phyloP scores from a whole-genome alignment of 2,329 filamentous ascomycete genomes.

The Cyphellophora europaea region DNA sequence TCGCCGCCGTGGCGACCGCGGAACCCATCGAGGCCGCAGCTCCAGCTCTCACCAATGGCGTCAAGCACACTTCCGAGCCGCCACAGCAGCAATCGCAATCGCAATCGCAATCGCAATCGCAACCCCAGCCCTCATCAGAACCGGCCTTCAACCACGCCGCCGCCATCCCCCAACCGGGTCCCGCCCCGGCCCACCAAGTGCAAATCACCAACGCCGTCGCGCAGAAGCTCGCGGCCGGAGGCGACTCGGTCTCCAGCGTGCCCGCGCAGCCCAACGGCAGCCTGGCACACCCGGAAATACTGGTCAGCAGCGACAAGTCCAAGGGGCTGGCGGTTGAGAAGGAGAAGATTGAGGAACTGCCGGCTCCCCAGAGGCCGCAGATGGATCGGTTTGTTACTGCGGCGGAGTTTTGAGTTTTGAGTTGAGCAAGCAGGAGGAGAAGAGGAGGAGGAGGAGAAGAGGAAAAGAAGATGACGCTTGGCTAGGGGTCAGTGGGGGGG shows the following conservation, averaged over 20 bases:
- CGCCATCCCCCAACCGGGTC: constrained; percentile 14
- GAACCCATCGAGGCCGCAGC: constrained; percentile 8
- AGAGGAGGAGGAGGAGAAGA: too few species aligned
- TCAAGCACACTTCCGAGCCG: not conserved
- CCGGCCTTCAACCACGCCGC: constrained; percentile 4
- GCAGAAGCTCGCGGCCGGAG: constrained; percentile 4
- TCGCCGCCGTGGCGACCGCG: constrained; percentile 1
- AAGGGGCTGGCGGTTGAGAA: constrained; percentile 16
- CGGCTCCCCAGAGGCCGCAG: constrained; percentile 6
- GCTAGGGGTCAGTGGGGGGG: too few species aligned
- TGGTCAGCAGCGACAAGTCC: constrained; percentile 11
- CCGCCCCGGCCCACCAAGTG: constrained; percentile 7
- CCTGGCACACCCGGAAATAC: constrained; percentile 10
- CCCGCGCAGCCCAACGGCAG: constrained; percentile 11
- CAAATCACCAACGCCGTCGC: constrained; percentile 11
- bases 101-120: constrained; percentile 4
- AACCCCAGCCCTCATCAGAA: not conserved
- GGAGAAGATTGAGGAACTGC: constrained; percentile 11
- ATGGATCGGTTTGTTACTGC: constrained; percentile 19
- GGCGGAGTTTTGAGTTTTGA: constrained; percentile 9
- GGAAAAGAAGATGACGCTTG: too few species aligned
- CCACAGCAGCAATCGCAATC: constrained; percentile 9
- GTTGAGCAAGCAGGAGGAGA: too few species aligned
- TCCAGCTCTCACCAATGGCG: constrained; percentile 4
- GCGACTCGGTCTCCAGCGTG: constrained; percentile 13